Evolutionary conservation across 768 basidiomycete species (phyloP).

Genomic region (Cyclocybe aegerita): DNA sequence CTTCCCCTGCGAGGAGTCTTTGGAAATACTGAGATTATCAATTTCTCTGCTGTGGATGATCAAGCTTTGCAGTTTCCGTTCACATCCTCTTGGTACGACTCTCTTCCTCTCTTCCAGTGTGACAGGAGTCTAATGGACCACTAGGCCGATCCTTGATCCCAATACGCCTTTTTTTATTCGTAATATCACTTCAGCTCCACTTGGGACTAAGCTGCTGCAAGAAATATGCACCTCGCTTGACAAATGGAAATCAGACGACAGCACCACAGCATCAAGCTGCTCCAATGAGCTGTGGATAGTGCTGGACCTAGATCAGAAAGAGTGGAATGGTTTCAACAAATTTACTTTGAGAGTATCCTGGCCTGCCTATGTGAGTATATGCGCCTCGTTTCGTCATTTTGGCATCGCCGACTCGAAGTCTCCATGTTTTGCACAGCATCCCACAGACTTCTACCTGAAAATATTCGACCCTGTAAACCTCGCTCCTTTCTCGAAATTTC

Average conservation of each 20-base stretch:
- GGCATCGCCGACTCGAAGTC: not conserved
- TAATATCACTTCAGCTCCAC: constrained; percentile 40
- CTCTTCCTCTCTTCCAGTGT: not conserved
- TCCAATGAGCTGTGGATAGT: constrained; percentile 48
- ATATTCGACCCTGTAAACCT: constrained; percentile 31
- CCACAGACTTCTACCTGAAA: constrained; percentile 25
- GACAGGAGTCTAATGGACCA: not conserved
- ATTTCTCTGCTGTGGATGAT: constrained; percentile 40
- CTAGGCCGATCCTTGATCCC: constrained; percentile 40
- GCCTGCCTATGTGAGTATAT: constrained; percentile 48
- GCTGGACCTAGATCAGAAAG: constrained; percentile 40
- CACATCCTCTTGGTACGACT: constrained; percentile 28
- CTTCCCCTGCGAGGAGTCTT: constrained; percentile 13
- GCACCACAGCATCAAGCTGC: constrained; percentile 17
- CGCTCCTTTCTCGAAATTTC: constrained; percentile 11
- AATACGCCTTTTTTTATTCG: constrained; percentile 27
- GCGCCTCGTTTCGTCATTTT: not conserved
- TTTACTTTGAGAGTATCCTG: constrained; percentile 57
- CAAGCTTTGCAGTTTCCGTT: constrained; percentile 17
- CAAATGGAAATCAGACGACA: constrained; percentile 17
- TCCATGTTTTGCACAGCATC: constrained; percentile 18
- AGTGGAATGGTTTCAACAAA: constrained; percentile 39
- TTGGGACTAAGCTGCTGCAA: constrained; percentile 25
- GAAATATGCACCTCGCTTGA: constrained; percentile 20
- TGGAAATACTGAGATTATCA: constrained; percentile 69